Evolutionary conservation across 495 filamentous ascomycete genomes (phyloP).

Genomic region (Coniosporium apollinis): DNA sequence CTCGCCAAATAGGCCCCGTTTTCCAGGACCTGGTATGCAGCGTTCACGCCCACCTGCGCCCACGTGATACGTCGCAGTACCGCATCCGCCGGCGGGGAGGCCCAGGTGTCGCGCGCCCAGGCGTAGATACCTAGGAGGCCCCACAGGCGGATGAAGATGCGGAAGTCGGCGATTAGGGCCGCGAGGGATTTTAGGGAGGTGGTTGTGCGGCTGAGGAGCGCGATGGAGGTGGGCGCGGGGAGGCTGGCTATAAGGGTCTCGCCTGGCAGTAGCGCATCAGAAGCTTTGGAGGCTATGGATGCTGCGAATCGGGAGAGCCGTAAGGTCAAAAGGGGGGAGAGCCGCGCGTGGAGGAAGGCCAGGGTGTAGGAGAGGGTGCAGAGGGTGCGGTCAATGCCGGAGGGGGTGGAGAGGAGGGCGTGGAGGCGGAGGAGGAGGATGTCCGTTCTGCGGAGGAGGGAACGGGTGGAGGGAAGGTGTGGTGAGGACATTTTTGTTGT

Average conservation of each 20-base stretch:
- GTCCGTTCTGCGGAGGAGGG: conserved; percentile 10
- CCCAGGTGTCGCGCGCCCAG: conserved; percentile 32
- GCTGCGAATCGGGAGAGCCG: conserved; percentile 9
- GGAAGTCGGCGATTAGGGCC: conserved; percentile 39
- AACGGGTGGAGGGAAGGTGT: no score
- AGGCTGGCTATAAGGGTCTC: conserved; percentile 28
- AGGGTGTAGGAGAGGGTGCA: conserved; percentile 17
- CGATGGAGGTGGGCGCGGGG: conserved; percentile 24
- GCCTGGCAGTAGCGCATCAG: conserved; percentile 15
- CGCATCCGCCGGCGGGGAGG: conserved; percentile 17
- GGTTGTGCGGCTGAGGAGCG: conserved; percentile 9
- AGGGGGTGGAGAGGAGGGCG: conserved; percentile 13
- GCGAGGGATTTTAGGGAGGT: conserved; percentile 29
- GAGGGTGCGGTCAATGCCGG: conserved; percentile 14
- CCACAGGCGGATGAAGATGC: conserved; percentile 64
- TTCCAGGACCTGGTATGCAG: conserved; percentile 63
- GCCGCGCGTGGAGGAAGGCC: conserved; percentile 10
- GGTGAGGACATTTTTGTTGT: no score
- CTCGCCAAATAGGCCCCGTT: conserved; percentile 63
- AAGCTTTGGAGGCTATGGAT: conserved; percentile 9
- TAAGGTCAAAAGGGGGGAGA: conserved; percentile 6
- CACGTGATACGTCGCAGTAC: conserved; percentile 36
- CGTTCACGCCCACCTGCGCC: conserved; percentile 49
- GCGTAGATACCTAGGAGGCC: conserved; percentile 62
- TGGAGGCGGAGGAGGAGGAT: conserved; percentile 13